These are phyloP conservation scores for Trichoderma breve DNA, from an alignment of 2,329 filamentous ascomycete species.

Conservation along the genomic window DNA sequence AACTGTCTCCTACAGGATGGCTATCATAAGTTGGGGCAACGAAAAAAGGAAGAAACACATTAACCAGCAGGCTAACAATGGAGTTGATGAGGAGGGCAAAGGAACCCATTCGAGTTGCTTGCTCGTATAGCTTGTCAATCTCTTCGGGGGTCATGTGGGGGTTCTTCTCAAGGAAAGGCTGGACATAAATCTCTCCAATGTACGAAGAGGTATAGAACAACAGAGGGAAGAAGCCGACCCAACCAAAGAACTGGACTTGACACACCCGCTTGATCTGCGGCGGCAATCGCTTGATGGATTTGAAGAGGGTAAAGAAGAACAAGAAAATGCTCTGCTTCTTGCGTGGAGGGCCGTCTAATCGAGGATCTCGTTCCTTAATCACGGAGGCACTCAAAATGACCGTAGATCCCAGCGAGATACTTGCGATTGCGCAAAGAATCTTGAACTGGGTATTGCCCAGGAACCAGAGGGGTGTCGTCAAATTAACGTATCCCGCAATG, in stretches of 20 bases:
- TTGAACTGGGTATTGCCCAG: slow-evolving; percentile 91
- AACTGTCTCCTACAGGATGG: slow-evolving; percentile 34
- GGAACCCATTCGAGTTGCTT: slow-evolving; percentile 81
- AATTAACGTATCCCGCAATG: slow-evolving; percentile 77
- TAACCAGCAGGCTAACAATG: slow-evolving; percentile 76
- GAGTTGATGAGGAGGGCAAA: slow-evolving; percentile 88
- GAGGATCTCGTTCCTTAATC: slow-evolving; percentile 78
- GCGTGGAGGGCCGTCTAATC: slow-evolving; percentile 61
- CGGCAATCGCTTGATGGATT: slow-evolving; percentile 74
- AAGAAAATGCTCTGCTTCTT: slow-evolving; percentile 64
- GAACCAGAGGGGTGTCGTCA: slow-evolving; percentile 72
- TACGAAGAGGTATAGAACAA: slow-evolving; percentile 95
- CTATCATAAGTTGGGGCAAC: slow-evolving; percentile 75
- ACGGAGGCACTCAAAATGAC: slow-evolving; percentile 66
- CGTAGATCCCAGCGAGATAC: slow-evolving; percentile 67
- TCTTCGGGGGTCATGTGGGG: slow-evolving; percentile 74
- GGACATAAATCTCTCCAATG: slow-evolving; percentile 87
- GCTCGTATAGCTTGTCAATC: slow-evolving; percentile 77
- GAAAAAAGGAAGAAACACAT: slow-evolving; percentile 80
- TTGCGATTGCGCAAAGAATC: slow-evolving; percentile 82
- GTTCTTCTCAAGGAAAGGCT: slow-evolving; percentile 74
- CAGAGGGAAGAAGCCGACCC: slow-evolving; percentile 95
- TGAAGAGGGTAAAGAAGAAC: slow-evolving; percentile 78
- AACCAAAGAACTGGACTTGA: slow-evolving; percentile 78
- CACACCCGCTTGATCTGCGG: slow-evolving; percentile 82